phyloP scores from a whole-genome alignment of 768 basidiomycete genomes.

The Mycena filopes region DNA sequence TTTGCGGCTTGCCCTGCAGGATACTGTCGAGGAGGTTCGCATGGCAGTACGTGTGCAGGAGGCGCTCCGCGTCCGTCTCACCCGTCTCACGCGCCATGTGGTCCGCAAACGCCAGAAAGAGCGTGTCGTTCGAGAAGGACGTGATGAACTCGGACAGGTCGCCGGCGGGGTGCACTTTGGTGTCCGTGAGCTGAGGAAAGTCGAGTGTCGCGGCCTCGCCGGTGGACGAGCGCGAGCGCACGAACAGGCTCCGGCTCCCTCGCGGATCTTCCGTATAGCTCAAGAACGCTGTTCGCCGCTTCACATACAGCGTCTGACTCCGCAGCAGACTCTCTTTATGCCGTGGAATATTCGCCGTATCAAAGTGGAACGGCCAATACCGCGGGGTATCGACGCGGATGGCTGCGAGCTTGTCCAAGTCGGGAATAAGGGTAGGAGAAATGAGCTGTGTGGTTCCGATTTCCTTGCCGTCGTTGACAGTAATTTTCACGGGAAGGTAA shows the following conservation, averaged over 20 bases:
- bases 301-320: conserved; percentile 89
- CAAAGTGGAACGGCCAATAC: conserved; percentile 94
- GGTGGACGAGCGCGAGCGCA: conserved; percentile 85
- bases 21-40: conserved; percentile 87
- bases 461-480: conserved; percentile 72
- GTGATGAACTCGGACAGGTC: conserved; percentile 89
- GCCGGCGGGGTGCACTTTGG: conserved; percentile 71
- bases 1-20: conserved; percentile 88
- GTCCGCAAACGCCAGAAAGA: conserved; percentile 85
- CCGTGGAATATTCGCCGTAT: conserved; percentile 71
- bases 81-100: conserved; percentile 74
- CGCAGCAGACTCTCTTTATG: conserved; percentile 77
- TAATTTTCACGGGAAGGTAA: conserved; percentile 92
- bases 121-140: conserved; percentile 84
- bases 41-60: conserved; percentile 79
- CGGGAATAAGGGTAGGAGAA: conserved; percentile 92
- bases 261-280: conserved; percentile 95
- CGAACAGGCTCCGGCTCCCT: conserved; percentile 91
- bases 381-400: conserved; percentile 93
- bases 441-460: conserved; percentile 82
- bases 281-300: conserved; percentile 90
- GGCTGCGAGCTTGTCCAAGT: conserved; percentile 82
- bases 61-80: conserved; percentile 65
- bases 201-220: conserved; percentile 89
- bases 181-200: conserved; percentile 79